Evolutionary conservation across 192 early-diverging fungal species (phyloP).

Genomic region (Coemansia sp.): DNA sequence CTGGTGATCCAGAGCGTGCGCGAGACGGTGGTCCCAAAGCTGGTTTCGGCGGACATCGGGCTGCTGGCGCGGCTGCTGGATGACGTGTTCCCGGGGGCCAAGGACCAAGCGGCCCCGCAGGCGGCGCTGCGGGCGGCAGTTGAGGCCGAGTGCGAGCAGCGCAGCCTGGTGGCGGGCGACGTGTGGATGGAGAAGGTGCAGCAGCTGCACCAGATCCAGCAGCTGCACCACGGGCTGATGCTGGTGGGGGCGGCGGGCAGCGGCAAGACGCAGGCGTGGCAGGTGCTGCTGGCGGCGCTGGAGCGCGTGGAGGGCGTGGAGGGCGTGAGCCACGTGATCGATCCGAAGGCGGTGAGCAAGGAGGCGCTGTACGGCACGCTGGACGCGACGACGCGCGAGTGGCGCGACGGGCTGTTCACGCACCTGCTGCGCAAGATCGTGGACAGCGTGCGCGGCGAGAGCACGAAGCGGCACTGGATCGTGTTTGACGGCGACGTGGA

Average conservation of each 20-base stretch:
- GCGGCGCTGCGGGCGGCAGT: slow-evolving; percentile 71
- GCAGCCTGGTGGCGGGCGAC: slow-evolving; percentile 67
- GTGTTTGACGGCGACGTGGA: slow-evolving; percentile 99
- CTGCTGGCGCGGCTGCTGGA: slow-evolving; percentile 79
- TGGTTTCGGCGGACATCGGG: slow-evolving; percentile 94
- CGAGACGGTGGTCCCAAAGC: slow-evolving; percentile 96
- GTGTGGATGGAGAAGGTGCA: slow-evolving; percentile 95
- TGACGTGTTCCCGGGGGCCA: slow-evolving; percentile 93
- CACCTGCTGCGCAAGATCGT: slow-evolving; percentile 96
- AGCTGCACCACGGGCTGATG: slow-evolving; percentile 99
- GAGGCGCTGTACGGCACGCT: slow-evolving; percentile 94
- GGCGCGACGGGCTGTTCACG: slow-evolving; percentile 99
- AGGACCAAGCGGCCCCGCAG: slow-evolving; percentile 75
- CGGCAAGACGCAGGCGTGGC: slow-evolving; percentile 94
- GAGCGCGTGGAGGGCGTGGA: slow-evolving; percentile 86
- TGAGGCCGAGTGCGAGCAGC: slow-evolving; percentile 68
- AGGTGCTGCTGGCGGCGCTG: slow-evolving; percentile 84
- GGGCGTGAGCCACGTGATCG: slow-evolving; percentile 90
- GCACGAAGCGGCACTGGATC: slow-evolving; percentile 94
- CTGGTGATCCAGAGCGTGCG: slow-evolving; percentile 94
- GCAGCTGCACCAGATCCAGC: slow-evolving; percentile 97
- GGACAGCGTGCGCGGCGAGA: slow-evolving; percentile 97
- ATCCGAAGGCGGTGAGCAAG: slow-evolving; percentile 97
- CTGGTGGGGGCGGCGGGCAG: slow-evolving; percentile 98
- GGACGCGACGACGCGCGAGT: slow-evolving; percentile 97